A percentile compares a stretch with the other conserved stretches of the same genome.
Conservation (phyloP, 2,329 filamentous ascomycete genomes). For the Aspergillus ochraceus region DNA sequence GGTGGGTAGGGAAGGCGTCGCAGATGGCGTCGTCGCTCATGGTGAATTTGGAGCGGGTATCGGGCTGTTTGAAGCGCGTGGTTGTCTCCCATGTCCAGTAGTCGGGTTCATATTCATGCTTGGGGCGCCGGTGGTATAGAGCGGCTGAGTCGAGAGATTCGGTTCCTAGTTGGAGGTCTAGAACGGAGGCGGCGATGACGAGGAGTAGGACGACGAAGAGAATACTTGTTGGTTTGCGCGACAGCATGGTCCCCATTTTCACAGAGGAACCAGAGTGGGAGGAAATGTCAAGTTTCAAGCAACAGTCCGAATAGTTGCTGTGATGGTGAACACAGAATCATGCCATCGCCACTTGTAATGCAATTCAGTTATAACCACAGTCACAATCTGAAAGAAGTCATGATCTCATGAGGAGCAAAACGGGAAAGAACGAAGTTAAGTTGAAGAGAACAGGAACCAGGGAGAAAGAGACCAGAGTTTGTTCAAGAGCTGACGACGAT, state of each 20-base stretch:
- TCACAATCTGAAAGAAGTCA: no score
- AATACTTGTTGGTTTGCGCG: slow-evolving; percentile 7
- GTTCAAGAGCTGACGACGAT: background rate
- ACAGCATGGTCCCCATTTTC: background rate
- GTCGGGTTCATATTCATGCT: slow-evolving; percentile 9
- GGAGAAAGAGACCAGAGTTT: no score
- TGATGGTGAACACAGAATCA: background rate
- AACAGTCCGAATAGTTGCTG: background rate
- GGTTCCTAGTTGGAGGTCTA: slow-evolving; percentile 4
- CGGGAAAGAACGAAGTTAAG: no score
- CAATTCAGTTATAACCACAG: no score
- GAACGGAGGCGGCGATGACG: slow-evolving; percentile 5
- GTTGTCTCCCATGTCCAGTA: slow-evolving; percentile 25
- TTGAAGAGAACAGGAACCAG: no score
- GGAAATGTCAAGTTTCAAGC: background rate
- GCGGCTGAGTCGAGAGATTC: slow-evolving; percentile 3
- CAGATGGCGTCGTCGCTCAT: slow-evolving; percentile 13
- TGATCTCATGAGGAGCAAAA: no score
- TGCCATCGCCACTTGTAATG: background rate
- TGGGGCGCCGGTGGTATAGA: slow-evolving; percentile 7
- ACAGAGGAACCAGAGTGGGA: background rate
- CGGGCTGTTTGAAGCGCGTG: slow-evolving; percentile 13
- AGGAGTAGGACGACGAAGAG: slow-evolving; percentile 7
- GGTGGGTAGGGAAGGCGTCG: slow-evolving; percentile 32
- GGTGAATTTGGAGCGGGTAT: background rate